phyloP scores from a whole-genome alignment of 2,329 filamentous ascomycete species.

The Fusarium siculi region DNA sequence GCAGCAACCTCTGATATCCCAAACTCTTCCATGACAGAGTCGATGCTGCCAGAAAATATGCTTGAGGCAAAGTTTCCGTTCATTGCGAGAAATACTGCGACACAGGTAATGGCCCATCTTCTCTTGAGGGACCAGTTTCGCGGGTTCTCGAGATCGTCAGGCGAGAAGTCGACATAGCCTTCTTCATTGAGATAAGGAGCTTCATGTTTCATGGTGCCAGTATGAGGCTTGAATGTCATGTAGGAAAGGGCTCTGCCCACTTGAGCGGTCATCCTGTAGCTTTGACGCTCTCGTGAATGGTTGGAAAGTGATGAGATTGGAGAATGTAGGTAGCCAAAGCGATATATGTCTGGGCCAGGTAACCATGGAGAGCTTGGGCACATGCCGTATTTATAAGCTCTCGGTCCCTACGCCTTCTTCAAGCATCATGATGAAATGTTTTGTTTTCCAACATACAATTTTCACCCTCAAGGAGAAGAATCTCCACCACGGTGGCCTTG shows the following conservation, averaged over 20 bases:
- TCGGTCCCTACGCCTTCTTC: background rate
- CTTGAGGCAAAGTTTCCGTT: conserved; percentile 64
- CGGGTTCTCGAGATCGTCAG: conserved; percentile 62
- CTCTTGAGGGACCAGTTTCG: conserved; percentile 57
- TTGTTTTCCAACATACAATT: background rate
- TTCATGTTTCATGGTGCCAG: conserved; percentile 11
- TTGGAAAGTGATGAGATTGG: background rate
- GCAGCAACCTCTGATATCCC: conserved; percentile 59
- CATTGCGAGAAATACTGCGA: conserved; percentile 59
- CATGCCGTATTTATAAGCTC: conserved; percentile 11
- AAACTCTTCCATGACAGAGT: conserved; percentile 50
- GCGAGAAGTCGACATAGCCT: conserved; percentile 62
- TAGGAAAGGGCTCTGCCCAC: background rate
- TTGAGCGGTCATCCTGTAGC: background rate
- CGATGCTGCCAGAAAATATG: conserved; percentile 48
- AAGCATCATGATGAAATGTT: conserved; percentile 8
- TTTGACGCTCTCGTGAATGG: background rate
- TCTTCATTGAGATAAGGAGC: conserved; percentile 58
- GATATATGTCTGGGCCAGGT: background rate
- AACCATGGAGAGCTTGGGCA: background rate
- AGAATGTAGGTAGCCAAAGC: background rate
- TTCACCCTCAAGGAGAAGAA: background rate
- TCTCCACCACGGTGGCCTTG: conserved; percentile 3
- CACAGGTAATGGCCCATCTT: conserved; percentile 55
- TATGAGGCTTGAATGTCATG: conserved; percentile 9